Conservation (phyloP, 2,329 filamentous ascomycete genomes). For the Daldinia sp. region DNA sequence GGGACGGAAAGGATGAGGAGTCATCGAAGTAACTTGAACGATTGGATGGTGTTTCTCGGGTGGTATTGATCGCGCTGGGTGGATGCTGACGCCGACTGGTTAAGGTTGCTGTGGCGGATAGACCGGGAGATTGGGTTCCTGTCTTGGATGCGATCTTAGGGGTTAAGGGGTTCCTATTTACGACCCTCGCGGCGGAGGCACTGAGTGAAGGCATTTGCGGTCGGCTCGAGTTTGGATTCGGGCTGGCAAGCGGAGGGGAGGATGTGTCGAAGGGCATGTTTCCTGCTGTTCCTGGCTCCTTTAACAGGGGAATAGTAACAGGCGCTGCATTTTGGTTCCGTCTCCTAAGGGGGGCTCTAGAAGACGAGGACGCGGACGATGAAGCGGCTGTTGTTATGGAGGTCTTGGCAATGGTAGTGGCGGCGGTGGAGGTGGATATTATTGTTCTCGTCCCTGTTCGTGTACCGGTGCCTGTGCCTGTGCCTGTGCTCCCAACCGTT, state of each 20-base stretch:
- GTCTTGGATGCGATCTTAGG: conserved; percentile 66
- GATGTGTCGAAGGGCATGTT: conserved; percentile 60
- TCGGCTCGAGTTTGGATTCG: conserved; percentile 63
- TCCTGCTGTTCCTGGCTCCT: conserved; percentile 48
- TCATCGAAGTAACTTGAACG: conserved; percentile 59
- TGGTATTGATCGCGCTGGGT: conserved; percentile 47
- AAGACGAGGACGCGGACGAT: conserved; percentile 23
- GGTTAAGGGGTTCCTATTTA: conserved; percentile 63
- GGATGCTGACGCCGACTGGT: conserved; percentile 52
- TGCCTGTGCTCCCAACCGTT: conserved; percentile 19
- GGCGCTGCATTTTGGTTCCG: conserved; percentile 57
- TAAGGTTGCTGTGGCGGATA: conserved; percentile 57
- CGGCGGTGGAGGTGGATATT: conserved; percentile 36
- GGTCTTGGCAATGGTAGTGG: conserved; percentile 38
- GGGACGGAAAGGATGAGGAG: conserved; percentile 66
- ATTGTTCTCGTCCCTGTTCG: conserved; percentile 34
- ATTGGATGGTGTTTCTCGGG: conserved; percentile 49
- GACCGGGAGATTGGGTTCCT: conserved; percentile 46
- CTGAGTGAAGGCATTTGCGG: conserved; percentile 77
- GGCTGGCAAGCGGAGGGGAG: conserved; percentile 52
- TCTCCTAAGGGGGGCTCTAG: conserved; percentile 44
- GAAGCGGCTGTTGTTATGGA: conserved; percentile 34
- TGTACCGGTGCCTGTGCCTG: conserved; percentile 23
- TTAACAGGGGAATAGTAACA: conserved; percentile 49
- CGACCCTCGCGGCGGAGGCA: conserved; percentile 68